Percentiles rank a stretch among this genome's conserved stretches.
Evolutionary conservation across 2,329 filamentous ascomycete genomes (phyloP).

Genomic region (Alternaria triticina): DNA sequence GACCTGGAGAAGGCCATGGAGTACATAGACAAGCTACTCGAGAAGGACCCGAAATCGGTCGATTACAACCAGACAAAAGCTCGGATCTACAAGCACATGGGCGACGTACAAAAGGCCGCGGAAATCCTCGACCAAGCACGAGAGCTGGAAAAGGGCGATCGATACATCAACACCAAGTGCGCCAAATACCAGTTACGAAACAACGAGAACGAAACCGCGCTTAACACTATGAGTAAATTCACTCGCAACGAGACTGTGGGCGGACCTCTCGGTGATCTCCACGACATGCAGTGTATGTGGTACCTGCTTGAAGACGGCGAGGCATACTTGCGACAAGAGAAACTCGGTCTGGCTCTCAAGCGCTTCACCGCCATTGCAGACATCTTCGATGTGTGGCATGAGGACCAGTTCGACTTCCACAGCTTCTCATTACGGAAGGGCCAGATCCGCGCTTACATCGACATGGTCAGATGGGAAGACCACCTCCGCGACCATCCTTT

Average conservation of each 20-base stretch:
- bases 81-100: slow-evolving; percentile 89
- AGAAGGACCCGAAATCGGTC: slow-evolving; percentile 78
- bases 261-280: slow-evolving; percentile 85
- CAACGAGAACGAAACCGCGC: slow-evolving; percentile 83
- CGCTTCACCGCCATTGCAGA: slow-evolving; percentile 86
- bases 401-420: slow-evolving; percentile 99
- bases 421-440: slow-evolving; percentile 96
- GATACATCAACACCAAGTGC: slow-evolving; percentile 98
- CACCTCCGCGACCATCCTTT: slow-evolving; percentile 90
- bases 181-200: slow-evolving; percentile 96
- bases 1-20: slow-evolving; percentile 81
- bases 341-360: slow-evolving; percentile 86
- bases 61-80: slow-evolving; percentile 97
- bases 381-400: slow-evolving; percentile 97
- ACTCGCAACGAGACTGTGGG: slow-evolving; percentile 88
- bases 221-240: slow-evolving; percentile 91
- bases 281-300: slow-evolving; percentile 99
- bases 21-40: slow-evolving; percentile 83
- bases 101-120: slow-evolving; percentile 78
- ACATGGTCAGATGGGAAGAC: slow-evolving; percentile 98
- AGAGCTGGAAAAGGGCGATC: slow-evolving; percentile 83
- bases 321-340: slow-evolving; percentile 81
- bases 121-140: slow-evolving; percentile 89
- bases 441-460: slow-evolving; percentile 90
- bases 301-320: slow-evolving; percentile 95